Conservation (phyloP, 257 asterid species). For the Solanum bulbocastanum region DNA sequence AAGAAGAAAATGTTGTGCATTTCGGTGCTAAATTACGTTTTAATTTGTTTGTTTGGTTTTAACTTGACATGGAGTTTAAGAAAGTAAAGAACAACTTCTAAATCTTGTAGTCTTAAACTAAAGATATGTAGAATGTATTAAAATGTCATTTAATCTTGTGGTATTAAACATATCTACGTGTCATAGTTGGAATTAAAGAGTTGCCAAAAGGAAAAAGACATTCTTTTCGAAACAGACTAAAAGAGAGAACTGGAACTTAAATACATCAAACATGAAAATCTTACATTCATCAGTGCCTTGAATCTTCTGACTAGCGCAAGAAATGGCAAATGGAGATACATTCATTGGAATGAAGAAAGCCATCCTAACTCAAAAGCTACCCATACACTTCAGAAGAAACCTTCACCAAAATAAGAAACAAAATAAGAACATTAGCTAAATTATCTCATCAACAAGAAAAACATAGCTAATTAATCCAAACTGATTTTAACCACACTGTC, state of each 20-base stretch:
- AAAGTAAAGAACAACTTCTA: background rate
- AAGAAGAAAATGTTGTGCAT: background rate
- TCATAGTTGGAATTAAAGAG: background rate
- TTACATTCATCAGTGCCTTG: conserved; percentile 15
- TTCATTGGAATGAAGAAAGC: conserved; percentile 5
- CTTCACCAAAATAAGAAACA: background rate
- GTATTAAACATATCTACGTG: background rate
- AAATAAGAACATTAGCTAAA: background rate
- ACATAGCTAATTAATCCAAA: background rate
- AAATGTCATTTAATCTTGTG: background rate
- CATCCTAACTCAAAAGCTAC: conserved; percentile 4
- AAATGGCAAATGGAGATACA: conserved; percentile 17
- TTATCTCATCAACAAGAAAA: background rate
- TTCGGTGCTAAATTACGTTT: background rate
- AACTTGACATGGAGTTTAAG: background rate
- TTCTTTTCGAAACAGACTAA: background rate
- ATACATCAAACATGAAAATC: background rate
- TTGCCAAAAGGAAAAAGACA: background rate
- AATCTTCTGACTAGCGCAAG: conserved; percentile 6
- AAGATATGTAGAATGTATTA: background rate
- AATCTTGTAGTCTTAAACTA: background rate
- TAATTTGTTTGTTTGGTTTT: background rate
- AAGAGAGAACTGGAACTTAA: background rate
- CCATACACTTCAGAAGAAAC: background rate
- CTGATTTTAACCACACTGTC: background rate